phyloP scores from a whole-genome alignment of 768 basidiomycete species.

The Russula compacta region DNA sequence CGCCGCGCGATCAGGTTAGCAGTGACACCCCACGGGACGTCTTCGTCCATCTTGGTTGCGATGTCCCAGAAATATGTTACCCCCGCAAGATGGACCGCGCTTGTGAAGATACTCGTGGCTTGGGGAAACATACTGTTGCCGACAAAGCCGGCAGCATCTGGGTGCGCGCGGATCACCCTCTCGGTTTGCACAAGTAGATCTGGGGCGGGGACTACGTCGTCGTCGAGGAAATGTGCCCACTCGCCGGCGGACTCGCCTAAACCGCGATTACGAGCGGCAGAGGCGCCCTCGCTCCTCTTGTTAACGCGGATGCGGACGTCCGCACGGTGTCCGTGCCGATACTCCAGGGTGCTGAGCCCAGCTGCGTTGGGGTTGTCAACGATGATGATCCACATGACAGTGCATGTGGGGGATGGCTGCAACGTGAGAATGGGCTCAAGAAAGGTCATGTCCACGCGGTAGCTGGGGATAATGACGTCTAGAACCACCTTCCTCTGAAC shows the following conservation, averaged over 20 bases:
- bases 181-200: slow-evolving; percentile 41
- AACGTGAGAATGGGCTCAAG: slow-evolving; percentile 39
- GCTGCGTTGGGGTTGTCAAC: slow-evolving; percentile 45
- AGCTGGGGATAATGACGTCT: slow-evolving; percentile 50
- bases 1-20: slow-evolving; percentile 48
- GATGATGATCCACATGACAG: slow-evolving; percentile 49
- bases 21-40: slow-evolving; percentile 56
- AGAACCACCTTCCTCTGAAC: slow-evolving; percentile 36
- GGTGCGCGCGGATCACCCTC: slow-evolving; percentile 37
- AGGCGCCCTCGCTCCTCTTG: slow-evolving; percentile 39
- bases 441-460: slow-evolving; percentile 39
- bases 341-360: slow-evolving; percentile 30
- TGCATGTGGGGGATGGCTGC: slow-evolving; percentile 33
- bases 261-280: slow-evolving; percentile 47
- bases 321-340: slow-evolving; percentile 33
- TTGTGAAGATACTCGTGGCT: slow-evolving; percentile 40
- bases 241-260: slow-evolving; percentile 47
- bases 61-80: slow-evolving; percentile 59
- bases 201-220: slow-evolving; percentile 38
- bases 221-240: slow-evolving; percentile 54
- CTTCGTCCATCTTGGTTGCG: slow-evolving; percentile 36
- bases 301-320: slow-evolving; percentile 50
- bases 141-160: slow-evolving; percentile 44
- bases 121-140: slow-evolving; percentile 43
- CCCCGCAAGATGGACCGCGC: slow-evolving; percentile 46